Percentiles rank a stretch among this genome's conserved stretches.
phyloP scores from a whole-genome alignment of 1,284 basidiomycete genomes.

The Prillingera fragicola region DNA sequence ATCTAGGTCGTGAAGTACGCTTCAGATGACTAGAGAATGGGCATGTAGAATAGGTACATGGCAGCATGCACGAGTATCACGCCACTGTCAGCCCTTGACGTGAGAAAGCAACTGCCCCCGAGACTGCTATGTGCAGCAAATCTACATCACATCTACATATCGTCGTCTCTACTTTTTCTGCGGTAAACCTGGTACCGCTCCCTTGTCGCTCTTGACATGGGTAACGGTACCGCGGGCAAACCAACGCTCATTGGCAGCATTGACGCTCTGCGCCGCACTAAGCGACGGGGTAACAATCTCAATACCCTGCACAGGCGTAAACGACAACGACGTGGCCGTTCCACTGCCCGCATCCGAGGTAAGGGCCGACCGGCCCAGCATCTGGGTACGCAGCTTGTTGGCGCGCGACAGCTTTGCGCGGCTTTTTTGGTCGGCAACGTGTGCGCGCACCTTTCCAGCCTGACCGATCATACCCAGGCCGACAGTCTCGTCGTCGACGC shows the following conservation, averaged over 20 bases:
- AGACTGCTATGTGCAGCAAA: too few species aligned
- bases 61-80: too few species aligned
- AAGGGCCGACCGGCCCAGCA: constrained; percentile 67
- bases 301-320: constrained; percentile 96
- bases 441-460: constrained; percentile 81
- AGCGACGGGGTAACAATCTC: constrained; percentile 73
- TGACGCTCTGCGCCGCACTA: constrained; percentile 69
- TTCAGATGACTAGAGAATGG: too few species aligned
- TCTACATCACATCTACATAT: too few species aligned
- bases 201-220: constrained; percentile 44
- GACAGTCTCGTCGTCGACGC: constrained; percentile 91
- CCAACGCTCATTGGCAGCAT: constrained; percentile 89
- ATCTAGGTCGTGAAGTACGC: too few species aligned
- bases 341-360: constrained; percentile 58
- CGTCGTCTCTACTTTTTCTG: constrained; percentile 23
- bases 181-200: constrained; percentile 41
- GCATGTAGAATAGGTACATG: too few species aligned
- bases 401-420: constrained; percentile 96
- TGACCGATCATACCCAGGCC: constrained; percentile 94
- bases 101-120: too few species aligned
- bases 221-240: constrained; percentile 77
- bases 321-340: constrained; percentile 82
- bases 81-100: too few species aligned
- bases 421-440: constrained; percentile 76
- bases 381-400: constrained; percentile 83